These are phyloP conservation scores for Orbilia quercus DNA, from an alignment of 2,329 filamentous ascomycete species.

Conservation along the genomic window DNA sequence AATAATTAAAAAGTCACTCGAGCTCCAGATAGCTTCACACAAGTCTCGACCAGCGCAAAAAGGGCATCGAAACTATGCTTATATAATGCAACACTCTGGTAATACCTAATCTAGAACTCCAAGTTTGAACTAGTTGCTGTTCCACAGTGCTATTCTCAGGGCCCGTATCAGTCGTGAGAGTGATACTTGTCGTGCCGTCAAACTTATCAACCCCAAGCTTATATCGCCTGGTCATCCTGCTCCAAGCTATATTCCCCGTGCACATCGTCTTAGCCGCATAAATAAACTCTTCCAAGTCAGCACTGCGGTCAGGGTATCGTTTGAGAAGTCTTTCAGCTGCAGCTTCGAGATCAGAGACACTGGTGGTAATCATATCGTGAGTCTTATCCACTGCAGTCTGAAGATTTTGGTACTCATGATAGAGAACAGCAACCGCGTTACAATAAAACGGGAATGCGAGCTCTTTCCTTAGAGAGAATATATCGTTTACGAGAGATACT, in stretches of 20 bases:
- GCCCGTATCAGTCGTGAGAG: too few relatives aligned
- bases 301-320: constrained; percentile 22
- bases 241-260: constrained; percentile 57
- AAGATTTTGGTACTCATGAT: constrained; percentile 52
- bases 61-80: too few relatives aligned
- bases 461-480: constrained; percentile 33
- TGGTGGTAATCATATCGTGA: constrained; percentile 42
- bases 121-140: too few relatives aligned
- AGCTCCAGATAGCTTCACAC: too few relatives aligned
- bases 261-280: constrained; percentile 33
- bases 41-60: too few relatives aligned
- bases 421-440: constrained; percentile 56
- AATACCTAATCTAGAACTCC: too few relatives aligned
- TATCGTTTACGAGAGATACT: constrained; percentile 22
- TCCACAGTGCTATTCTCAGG: too few relatives aligned
- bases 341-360: constrained; percentile 21
- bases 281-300: constrained; percentile 34
- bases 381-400: constrained; percentile 49
- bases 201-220: constrained; percentile 42
- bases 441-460: constrained; percentile 56
- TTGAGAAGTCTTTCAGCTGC: constrained; percentile 21
- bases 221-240: constrained; percentile 45
- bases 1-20: too few relatives aligned
- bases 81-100: too few relatives aligned
- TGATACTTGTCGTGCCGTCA: constrained; percentile 32